Conservation (phyloP, 2,329 filamentous ascomycete species). For the Microsporum audouinii region DNA sequence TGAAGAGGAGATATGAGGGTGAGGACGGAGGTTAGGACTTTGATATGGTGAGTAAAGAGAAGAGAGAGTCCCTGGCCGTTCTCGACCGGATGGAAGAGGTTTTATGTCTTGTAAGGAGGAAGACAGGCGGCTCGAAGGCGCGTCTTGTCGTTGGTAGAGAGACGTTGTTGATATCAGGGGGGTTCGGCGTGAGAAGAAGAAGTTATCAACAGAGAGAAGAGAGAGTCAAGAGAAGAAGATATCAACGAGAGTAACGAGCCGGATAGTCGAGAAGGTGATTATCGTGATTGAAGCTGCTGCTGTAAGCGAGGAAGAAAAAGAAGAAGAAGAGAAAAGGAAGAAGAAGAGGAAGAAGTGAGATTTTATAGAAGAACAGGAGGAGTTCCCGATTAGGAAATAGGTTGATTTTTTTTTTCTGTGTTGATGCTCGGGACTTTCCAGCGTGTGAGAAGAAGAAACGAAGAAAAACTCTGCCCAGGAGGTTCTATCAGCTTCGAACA, state of each 20-base stretch:
- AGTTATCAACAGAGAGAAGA: neutral
- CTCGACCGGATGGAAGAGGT: neutral
- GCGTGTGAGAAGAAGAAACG: neutral
- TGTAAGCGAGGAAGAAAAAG: neutral
- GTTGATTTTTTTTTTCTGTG: neutral
- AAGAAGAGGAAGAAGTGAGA: neutral
- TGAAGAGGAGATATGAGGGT: neutral
- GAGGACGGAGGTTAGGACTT: neutral
- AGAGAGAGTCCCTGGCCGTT: neutral
- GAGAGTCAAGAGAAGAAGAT: neutral
- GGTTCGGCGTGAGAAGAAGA: neutral
- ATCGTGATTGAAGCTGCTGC: no score
- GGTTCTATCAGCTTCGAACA: neutral
- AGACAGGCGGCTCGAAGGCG: neutral
- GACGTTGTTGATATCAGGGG: no score
- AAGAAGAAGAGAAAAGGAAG: neutral
- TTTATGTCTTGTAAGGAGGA: neutral
- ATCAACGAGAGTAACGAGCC: neutral
- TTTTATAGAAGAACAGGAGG: conserved; percentile 9
- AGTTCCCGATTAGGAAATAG: conserved; percentile 3
- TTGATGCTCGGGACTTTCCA: neutral
- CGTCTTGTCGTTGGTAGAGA: neutral
- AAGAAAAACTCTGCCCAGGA: neutral
- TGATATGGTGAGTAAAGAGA: neutral
- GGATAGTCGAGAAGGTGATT: neutral